Conservation (phyloP, 805 yeast species). For the Hanseniaspora clermontiae region DNA sequence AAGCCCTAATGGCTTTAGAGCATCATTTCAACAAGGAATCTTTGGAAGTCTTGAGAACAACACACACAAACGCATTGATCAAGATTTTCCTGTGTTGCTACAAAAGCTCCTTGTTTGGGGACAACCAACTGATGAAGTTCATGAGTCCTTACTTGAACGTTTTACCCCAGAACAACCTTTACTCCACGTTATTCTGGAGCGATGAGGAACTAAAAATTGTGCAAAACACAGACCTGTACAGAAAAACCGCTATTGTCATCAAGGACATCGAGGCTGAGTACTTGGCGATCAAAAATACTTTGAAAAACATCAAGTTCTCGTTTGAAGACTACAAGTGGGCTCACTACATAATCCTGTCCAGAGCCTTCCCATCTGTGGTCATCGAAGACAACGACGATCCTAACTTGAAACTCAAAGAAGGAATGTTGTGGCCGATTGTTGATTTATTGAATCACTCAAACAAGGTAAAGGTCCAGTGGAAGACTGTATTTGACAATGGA, state of each 20-base stretch:
- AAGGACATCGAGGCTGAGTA: slow-evolving; percentile 28
- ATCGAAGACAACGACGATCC: slow-evolving; percentile 26
- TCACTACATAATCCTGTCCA: slow-evolving; percentile 49
- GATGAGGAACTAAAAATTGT: slow-evolving; percentile 38
- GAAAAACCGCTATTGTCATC: slow-evolving; percentile 37
- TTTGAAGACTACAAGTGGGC: slow-evolving; percentile 63
- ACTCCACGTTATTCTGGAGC: slow-evolving; percentile 60
- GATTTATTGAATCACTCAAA: slow-evolving; percentile 70
- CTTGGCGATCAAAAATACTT: not conserved
- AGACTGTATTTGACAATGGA: slow-evolving; percentile 10
- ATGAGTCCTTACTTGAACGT: slow-evolving; percentile 37
- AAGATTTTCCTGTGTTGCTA: slow-evolving; percentile 33
- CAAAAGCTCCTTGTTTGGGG: slow-evolving; percentile 26
- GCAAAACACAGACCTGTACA: slow-evolving; percentile 58
- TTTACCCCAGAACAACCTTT: slow-evolving; percentile 35
- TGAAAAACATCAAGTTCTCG: slow-evolving; percentile 11
- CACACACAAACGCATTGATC: slow-evolving; percentile 23
- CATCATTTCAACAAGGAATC: slow-evolving; percentile 10
- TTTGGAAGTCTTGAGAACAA: slow-evolving; percentile 13
- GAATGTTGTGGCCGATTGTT: slow-evolving; percentile 63
- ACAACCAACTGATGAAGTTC: slow-evolving; percentile 19
- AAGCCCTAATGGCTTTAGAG: slow-evolving; percentile 27
- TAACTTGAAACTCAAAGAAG: slow-evolving; percentile 34
- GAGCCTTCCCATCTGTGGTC: slow-evolving; percentile 72
- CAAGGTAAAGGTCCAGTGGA: slow-evolving; percentile 53